A percentile compares a stretch with the other conserved stretches of the same genome.
Evolutionary conservation across 2,329 filamentous ascomycete genomes (phyloP).

Genomic region (Sarocladium strictum): DNA sequence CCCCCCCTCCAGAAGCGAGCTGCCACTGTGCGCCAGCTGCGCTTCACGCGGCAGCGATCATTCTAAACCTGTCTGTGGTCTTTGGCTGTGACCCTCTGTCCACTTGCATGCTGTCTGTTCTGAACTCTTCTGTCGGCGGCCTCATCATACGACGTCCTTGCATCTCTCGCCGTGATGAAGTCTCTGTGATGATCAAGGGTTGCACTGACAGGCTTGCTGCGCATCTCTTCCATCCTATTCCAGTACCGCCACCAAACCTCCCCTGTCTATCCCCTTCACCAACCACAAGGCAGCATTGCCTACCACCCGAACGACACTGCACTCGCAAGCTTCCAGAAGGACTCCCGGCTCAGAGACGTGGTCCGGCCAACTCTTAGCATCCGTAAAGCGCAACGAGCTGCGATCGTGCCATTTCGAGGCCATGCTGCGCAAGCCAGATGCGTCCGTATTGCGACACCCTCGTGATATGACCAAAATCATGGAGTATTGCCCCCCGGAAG

Average conservation of each 20-base stretch:
- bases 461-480: too few species aligned
- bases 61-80: not conserved
- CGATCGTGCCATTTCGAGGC: too few species aligned
- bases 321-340: not conserved
- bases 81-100: not conserved
- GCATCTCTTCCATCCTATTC: not conserved
- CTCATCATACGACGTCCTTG: not conserved
- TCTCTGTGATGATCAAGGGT: not conserved
- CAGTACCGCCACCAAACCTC: not conserved
- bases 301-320: too few species aligned
- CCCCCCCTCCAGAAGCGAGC: not conserved
- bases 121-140: not conserved
- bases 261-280: not conserved
- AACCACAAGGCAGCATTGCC: not conserved
- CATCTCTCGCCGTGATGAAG: not conserved
- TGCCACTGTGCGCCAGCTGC: not conserved
- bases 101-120: not conserved
- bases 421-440: too few species aligned
- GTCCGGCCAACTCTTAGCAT: too few species aligned
- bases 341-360: not conserved
- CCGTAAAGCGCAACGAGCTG: too few species aligned
- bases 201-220: not conserved
- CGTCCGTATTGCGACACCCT: too few species aligned
- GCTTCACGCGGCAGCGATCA: not conserved
- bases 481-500: too few species aligned